These are phyloP conservation scores for Phragmites australis DNA, from an alignment of 176 grass and related monocot species.

Conservation along the genomic window DNA sequence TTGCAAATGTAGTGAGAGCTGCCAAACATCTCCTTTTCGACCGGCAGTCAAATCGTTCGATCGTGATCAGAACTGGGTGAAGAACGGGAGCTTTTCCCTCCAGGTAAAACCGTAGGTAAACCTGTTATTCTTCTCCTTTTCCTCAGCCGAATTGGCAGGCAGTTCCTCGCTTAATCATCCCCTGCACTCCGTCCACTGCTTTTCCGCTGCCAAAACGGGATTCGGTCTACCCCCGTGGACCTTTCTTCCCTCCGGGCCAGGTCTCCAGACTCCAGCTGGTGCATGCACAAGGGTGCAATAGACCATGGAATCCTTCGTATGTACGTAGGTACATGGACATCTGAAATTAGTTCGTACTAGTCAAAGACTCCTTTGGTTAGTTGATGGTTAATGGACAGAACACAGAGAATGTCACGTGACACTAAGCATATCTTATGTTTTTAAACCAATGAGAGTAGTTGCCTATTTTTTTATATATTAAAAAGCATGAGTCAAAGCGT, in stretches of 20 bases:
- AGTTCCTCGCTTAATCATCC: neutral
- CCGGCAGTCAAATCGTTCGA: constrained; percentile 18
- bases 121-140: neutral
- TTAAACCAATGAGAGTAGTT: no score
- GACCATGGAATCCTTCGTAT: neutral
- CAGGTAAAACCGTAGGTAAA: constrained; percentile 22
- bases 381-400: neutral
- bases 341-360: neutral
- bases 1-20: constrained; percentile 17
- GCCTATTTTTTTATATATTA: no score
- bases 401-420: neutral
- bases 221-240: constrained; percentile 35
- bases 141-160: neutral
- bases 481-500: no score
- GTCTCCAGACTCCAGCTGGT: neutral
- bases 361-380: neutral
- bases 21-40: constrained; percentile 29
- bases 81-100: no score
- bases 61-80: neutral
- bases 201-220: constrained; percentile 41
- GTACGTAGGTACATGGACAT: neutral
- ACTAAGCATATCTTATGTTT: no score
- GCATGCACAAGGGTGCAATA: neutral
- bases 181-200: constrained; percentile 20
- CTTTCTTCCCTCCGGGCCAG: constrained; percentile 10